Base-by-base conservation (phyloP, 805 yeast species). In the Yarrowia deformans region DNA sequence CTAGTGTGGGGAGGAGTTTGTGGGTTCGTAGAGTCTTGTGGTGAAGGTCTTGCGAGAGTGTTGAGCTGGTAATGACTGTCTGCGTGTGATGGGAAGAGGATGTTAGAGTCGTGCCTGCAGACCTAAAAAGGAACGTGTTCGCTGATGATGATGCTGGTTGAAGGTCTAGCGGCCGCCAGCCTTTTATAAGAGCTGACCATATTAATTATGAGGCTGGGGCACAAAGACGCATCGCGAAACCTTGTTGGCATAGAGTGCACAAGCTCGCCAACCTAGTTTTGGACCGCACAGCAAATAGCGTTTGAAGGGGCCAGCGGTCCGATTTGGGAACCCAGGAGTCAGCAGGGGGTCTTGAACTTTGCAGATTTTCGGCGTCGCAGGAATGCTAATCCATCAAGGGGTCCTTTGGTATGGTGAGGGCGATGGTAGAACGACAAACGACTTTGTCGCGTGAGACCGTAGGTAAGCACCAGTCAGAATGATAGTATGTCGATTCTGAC, bases 191-290 rank as follows among this genome's bases (percentile, higher is more conserved):
- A 37, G 63, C 48, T 29, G 48, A n/a, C 39, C 48, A 40, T 56
- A 56, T 56, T 56, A 56, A 56, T 56, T 60, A 60, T 60, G 66
- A 60, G 66, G 66, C 66, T 60, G 66, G 66, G 50, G 63, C 63
- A 42, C 63, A 56, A 40, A 40, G 48, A 60, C 40, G 52, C 63
- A 45, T 60, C 66, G 66, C 66, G 66, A 60, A 60, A 60, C 66
- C 52, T 60, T 43, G 40, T 3, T 0, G n/a, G 23, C 18, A n/a
- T 35, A 23, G 14, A 23, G 52, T 29, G 40, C 55, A 29, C 32
- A 52, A 52, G 58, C 58, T 52, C 58, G 43, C 58, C 29, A 52
- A 52, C 42, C 58, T 54, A 14, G 16, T 14, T n/a, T 40, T 16
- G n/a, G 18, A 19, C 19, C 12, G 49, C 16, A 12, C 7, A 12